Base-by-base conservation (phyloP, 805 yeast species). In the Priceomyces fermenticarens region DNA sequence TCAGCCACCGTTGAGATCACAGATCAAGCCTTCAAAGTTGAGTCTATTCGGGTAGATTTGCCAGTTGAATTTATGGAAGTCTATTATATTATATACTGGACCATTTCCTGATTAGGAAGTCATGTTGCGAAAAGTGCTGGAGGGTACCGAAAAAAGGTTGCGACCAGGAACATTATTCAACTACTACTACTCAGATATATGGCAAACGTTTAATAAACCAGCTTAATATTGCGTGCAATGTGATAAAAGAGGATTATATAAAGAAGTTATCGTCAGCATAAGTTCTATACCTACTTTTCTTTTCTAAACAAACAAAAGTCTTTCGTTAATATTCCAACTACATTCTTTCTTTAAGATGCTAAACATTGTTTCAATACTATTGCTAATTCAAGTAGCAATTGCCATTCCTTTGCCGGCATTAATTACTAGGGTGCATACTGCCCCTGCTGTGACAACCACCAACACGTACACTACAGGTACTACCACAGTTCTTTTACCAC, bases 391-490 rank as follows among this genome's bases (percentile, higher is more conserved):
- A 17, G 42, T 54, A 14, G 52, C 55, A 5, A 17, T 47, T 5
- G 67, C 72, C 13, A 55, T 61, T 11, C 75, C 75, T 2, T 37
- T 70, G 12, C 70, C 72, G 39, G 59, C 60, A 36, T 43, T 75
- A 17, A 63, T 79, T 41, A 79, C 85, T 13, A 66, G 83, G 54
- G 60, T 62, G 30, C 81, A 77, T 52, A 78, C 83, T 13, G 84
- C 85, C 12, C 64, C 58, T 7, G 70, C 83, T 3, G 76, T 77
- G 29, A 76, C 80, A 3, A 63, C 71, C 12, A 66, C 71, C 3
- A 47, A 57, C 14, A 62, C 70, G 12, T 55, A 60, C 32, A 63
- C 68, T 26, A 73, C 78, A 1, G 78, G 75, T 32, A 72, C 77
- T 20, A 65, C 74, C 16, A 75, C 80, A 10, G 60, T 72, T 13